Evolutionary conservation across 345 rosid genomes (phyloP), one percentile per base, ranked within the genome.

Genomic region (Diplotaxis tenuifolia): DNA sequence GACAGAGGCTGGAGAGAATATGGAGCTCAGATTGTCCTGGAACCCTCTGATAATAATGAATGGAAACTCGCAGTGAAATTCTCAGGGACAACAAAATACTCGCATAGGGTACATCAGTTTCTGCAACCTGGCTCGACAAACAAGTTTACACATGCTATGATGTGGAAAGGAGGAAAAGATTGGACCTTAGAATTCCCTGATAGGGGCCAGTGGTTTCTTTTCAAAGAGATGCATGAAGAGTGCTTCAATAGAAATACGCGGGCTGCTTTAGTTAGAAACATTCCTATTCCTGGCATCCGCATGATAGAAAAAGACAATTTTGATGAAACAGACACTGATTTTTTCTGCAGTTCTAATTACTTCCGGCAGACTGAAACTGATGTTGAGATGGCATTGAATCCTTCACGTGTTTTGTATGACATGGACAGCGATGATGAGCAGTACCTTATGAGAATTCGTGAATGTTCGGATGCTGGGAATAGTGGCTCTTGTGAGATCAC

Each of bases 141-240:
- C 75, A 83, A 96, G 76, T 88, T 62, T 57, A 92, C 96, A 1
- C 99, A 95, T 89, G 99, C 98, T 49, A 95, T 95, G 98, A 95
- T 92, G 94, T 95, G 99, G 99, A 92, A 90, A 84, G 99, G 92
- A 65, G 98, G 96, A 68, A 95, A 95, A 76, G 96, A 95, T 74
- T 95, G 99, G 99, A 84, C 67, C 21, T 78, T 95, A 71, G 99
- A 95, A 77, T 95, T 95, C 82, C 78, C 91, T 57, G 96, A 92
- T 56, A 82, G 96, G 60, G 87, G 98, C 73, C 98, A 92, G 74
- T 95, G 99, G 96, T 83, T 83, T 63, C 85, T 87, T 68, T 95
- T 95, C 75, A 95, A 90, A 83, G 97, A 90, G 88, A 87, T 95
- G 96, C 91, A 95, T 85, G 96, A 92, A 86, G 99, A 95, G 84